These are phyloP conservation scores for Xylaria telfairii DNA, from an alignment of 495 filamentous ascomycete genomes.

Conservation along the genomic window DNA sequence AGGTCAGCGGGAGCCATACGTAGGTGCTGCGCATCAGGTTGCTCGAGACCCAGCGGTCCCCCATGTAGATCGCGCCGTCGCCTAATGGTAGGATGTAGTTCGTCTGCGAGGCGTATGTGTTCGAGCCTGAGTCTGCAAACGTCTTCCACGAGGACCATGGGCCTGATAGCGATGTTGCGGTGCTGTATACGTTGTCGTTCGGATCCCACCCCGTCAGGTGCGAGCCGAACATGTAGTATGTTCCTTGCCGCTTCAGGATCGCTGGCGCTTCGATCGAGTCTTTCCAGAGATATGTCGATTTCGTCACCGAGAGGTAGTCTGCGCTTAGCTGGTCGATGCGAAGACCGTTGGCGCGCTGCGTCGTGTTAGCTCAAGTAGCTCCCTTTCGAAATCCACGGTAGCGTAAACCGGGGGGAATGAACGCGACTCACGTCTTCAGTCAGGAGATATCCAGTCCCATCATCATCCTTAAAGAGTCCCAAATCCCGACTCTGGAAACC, in stretches of 20 bases:
- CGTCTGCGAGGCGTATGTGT: slow-evolving; percentile 61
- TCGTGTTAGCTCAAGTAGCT: background rate
- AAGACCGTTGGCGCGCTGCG: slow-evolving; percentile 54
- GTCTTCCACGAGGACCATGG: slow-evolving; percentile 66
- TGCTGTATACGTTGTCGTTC: slow-evolving; percentile 65
- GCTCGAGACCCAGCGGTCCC: slow-evolving; percentile 65
- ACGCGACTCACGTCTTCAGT: slow-evolving; percentile 57
- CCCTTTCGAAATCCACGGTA: background rate
- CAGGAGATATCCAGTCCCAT: slow-evolving; percentile 66
- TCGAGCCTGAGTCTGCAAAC: slow-evolving; percentile 59
- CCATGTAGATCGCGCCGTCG: slow-evolving; percentile 64
- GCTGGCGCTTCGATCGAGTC: slow-evolving; percentile 55
- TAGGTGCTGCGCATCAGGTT: slow-evolving; percentile 68
- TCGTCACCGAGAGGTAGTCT: slow-evolving; percentile 57
- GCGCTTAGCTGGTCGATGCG: slow-evolving; percentile 54
- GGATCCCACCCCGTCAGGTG: slow-evolving; percentile 55
- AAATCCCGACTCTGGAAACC: slow-evolving; percentile 64
- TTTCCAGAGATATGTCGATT: slow-evolving; percentile 56
- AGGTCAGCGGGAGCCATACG: slow-evolving; percentile 67
- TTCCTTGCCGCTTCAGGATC: slow-evolving; percentile 43
- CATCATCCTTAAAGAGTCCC: slow-evolving; percentile 65
- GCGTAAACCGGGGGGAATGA: background rate
- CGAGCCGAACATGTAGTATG: slow-evolving; percentile 51
- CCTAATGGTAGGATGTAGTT: slow-evolving; percentile 56
- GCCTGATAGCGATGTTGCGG: slow-evolving; percentile 45